Conservation (phyloP, 768 basidiomycete genomes). For the Suillus luteus region DNA sequence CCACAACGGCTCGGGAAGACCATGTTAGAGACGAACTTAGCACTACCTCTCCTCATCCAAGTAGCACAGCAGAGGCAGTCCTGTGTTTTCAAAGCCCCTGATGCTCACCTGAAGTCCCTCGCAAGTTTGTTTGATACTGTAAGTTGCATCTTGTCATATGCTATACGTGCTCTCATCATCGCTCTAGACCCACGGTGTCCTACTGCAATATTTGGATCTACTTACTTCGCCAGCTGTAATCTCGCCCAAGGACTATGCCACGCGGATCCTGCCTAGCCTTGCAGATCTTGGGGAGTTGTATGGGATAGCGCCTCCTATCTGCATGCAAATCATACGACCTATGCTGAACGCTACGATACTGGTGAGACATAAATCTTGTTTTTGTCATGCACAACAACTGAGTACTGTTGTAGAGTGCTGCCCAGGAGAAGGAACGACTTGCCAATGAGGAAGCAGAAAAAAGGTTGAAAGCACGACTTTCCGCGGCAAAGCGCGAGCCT, state of each 20-base stretch:
- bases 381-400: conserved; percentile 11
- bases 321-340: conserved; percentile 93
- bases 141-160: conserved; percentile 36
- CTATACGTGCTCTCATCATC: conserved; percentile 23
- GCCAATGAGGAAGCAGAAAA: conserved; percentile 80
- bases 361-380: conserved; percentile 39
- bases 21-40: conserved; percentile 69
- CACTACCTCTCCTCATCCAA: conserved; percentile 88
- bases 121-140: conserved; percentile 89
- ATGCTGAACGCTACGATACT: conserved; percentile 65
- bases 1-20: conserved; percentile 67
- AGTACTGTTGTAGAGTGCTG: conserved; percentile 51
- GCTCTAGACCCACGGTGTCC: conserved; percentile 82
- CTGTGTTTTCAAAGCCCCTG: conserved; percentile 72
- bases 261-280: conserved; percentile 73
- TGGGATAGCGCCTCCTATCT: conserved; percentile 81
- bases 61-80: conserved; percentile 90
- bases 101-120: conserved; percentile 83
- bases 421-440: conserved; percentile 67
- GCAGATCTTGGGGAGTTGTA: conserved; percentile 72
- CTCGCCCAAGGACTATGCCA: conserved; percentile 69
- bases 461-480: conserved; percentile 74
- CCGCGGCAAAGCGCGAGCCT: conserved; percentile 75
- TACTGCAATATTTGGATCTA: conserved; percentile 91
- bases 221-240: conserved; percentile 74